Percentiles rank a stretch among this genome's conserved stretches.
phyloP scores from a whole-genome alignment of 306 rosid genomes.

The Abrus precatorius region DNA sequence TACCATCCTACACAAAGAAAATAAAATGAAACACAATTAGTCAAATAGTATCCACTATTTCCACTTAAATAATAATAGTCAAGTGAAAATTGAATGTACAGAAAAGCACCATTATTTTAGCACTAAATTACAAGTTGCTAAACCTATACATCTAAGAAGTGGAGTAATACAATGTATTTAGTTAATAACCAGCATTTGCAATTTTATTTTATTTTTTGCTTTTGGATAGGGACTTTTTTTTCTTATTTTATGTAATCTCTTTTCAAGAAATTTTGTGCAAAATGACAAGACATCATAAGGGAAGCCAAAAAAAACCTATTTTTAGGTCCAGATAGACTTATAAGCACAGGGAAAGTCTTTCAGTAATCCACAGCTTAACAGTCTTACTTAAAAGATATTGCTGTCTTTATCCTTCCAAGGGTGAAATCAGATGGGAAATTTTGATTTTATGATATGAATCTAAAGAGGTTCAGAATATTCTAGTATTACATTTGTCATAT shows the following conservation, averaged over 20 bases:
- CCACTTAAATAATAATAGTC: conserved; percentile 20
- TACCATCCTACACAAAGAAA: conserved; percentile 69
- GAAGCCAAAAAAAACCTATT: conserved; percentile 1
- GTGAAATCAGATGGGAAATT: conserved; percentile 21
- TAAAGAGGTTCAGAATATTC: conserved; percentile 13
- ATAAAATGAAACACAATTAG: conserved; percentile 5
- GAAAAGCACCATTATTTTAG: conserved; percentile 16
- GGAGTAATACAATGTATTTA: conserved; percentile 4
- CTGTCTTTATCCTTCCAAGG: not conserved
- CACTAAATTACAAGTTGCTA: conserved; percentile 20
- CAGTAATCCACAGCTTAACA: conserved; percentile 8
- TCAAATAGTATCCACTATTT: conserved; percentile 12
- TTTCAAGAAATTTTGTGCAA: not conserved
- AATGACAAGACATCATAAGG: conserved; percentile 27
- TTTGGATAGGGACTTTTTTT: not conserved
- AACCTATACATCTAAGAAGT: conserved; percentile 3
- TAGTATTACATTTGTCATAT: conserved; percentile 2
- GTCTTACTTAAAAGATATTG: conserved; percentile 23
- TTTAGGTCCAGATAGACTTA: conserved; percentile 21
- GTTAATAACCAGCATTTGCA: conserved; percentile 7
- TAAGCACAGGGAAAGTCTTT: not conserved
- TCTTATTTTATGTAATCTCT: not conserved
- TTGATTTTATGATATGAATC: conserved; percentile 12
- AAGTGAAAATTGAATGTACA: conserved; percentile 19
- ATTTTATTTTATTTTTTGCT: not conserved